Percentiles rank a stretch among this genome's conserved stretches.
phyloP scores from a whole-genome alignment of 164 flowering plant genomes.

The Stephania yunnanensis region DNA sequence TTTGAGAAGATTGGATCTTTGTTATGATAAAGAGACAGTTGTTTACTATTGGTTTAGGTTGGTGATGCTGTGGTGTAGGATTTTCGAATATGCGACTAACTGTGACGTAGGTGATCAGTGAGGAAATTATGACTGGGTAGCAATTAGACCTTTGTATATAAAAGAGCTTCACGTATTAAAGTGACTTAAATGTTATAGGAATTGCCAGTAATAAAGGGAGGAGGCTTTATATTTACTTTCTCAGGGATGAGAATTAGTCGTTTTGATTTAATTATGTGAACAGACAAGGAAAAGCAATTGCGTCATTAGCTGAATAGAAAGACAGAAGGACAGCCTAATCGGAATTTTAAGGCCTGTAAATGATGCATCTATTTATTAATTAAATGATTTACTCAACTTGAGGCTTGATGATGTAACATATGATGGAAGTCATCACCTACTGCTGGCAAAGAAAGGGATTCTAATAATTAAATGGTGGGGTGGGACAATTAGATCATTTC shows the following conservation, averaged over 20 bases:
- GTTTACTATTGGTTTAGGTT: background rate
- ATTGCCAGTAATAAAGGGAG: background rate
- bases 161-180: background rate
- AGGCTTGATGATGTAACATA: slow-evolving; percentile 20
- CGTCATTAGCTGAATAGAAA: background rate
- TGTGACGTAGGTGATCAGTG: background rate
- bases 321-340: background rate
- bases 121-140: background rate
- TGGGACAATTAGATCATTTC: slow-evolving; percentile 23
- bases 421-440: slow-evolving; percentile 28
- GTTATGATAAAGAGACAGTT: background rate
- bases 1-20: background rate
- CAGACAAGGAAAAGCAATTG: background rate
- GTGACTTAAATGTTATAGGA: background rate
- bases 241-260: background rate
- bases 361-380: background rate
- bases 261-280: background rate
- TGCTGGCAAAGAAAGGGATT: slow-evolving; percentile 21
- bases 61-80: background rate
- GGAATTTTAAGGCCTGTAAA: background rate
- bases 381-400: background rate
- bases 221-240: background rate
- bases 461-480: slow-evolving; percentile 23
- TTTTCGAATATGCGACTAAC: background rate
- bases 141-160: background rate